Base-by-base conservation (phyloP, 768 basidiomycete genomes). In the Tylopilus subfusipes region DNA sequence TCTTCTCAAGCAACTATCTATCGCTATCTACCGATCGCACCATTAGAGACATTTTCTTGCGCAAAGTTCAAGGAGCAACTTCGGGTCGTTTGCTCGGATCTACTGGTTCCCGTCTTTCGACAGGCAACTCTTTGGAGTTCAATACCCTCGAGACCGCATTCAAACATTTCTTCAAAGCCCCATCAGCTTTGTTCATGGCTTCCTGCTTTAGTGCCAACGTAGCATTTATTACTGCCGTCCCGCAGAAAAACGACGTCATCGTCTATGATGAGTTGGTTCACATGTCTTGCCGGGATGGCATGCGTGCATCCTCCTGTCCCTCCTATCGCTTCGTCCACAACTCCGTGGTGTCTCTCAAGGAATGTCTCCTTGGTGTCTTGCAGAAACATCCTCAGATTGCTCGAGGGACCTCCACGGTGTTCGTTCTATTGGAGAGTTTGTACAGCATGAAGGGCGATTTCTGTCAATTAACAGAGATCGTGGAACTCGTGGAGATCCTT, bases 391-490 rank as follows among this genome's bases (percentile, higher is more conserved):
- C 59, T 7, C 55, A 52, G 31, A 59, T 72, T 27, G 52, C 34
- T 22, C 53, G 36, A 1, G 73, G 73, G 0, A 61, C 64, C 27
- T 54, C 55, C 42, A 72, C 59, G 36, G 62, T 83, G 8, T 83
- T 81, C 59, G 58, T 85, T 19, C 73, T 77, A 0, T 68, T 83
- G 12, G 83, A 84, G 68, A 74, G 74, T 10, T 64, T 83, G 16
- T 84, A 85, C 63, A 81, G 79, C 55, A 84, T 84, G 82, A 82
- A 84, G 40, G 83, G 83, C 6, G 78, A 81, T 56, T 71, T 82
- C 31, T 72, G 73, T 4, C 82, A 80, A 3, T 62, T 85, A 11
- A 54, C 50, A 2, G 72, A 73, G 38, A 73, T 83, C 13, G 69
- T 79, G 29, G 65, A 68, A 14, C 42, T 74, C 1, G 55, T 79